Evolutionary conservation across 2,329 filamentous ascomycete genomes (phyloP).

Genomic region (Pyrenochaeta sp.): DNA sequence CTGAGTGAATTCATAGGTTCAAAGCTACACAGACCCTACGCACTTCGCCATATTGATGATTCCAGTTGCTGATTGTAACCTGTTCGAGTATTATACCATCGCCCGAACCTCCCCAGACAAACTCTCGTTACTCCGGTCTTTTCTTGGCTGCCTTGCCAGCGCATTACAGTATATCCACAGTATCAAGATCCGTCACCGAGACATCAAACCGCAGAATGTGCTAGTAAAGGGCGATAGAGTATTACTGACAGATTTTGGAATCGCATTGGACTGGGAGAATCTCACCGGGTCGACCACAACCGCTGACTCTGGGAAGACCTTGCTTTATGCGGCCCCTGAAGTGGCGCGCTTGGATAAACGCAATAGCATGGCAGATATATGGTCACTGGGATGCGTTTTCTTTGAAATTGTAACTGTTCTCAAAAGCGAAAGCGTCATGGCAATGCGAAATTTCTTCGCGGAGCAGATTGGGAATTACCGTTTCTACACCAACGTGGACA

Average conservation of each 20-base stretch:
- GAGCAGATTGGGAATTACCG: slow-evolving; percentile 5
- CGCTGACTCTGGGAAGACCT: slow-evolving; percentile 16
- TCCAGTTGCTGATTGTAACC: slow-evolving; percentile 22
- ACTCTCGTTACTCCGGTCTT: slow-evolving; percentile 14
- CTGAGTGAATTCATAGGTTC: not conserved
- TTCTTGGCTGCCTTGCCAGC: slow-evolving; percentile 18
- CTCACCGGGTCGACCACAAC: slow-evolving; percentile 20
- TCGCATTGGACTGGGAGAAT: slow-evolving; percentile 16
- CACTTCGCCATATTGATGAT: slow-evolving; percentile 41
- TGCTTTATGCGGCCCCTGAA: slow-evolving; percentile 24
- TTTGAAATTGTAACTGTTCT: slow-evolving; percentile 22
- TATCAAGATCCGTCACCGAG: slow-evolving; percentile 18
- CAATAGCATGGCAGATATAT: slow-evolving; percentile 23
- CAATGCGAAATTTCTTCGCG: slow-evolving; percentile 10
- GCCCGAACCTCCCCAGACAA: slow-evolving; percentile 1
- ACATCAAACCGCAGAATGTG: slow-evolving; percentile 22
- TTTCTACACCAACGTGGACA: slow-evolving; percentile 7
- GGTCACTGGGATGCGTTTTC: slow-evolving; percentile 24
- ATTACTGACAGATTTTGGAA: slow-evolving; percentile 25
- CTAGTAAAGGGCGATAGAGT: slow-evolving; percentile 16
- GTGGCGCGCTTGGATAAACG: slow-evolving; percentile 10
- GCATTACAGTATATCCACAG: slow-evolving; percentile 17
- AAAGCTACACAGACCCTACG: slow-evolving; percentile 39
- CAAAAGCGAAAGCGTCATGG: slow-evolving; percentile 1
- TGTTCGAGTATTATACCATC: slow-evolving; percentile 23